Evolutionary conservation across 805 yeast genomes (phyloP).

Genomic region (Kuraishia borneana): DNA sequence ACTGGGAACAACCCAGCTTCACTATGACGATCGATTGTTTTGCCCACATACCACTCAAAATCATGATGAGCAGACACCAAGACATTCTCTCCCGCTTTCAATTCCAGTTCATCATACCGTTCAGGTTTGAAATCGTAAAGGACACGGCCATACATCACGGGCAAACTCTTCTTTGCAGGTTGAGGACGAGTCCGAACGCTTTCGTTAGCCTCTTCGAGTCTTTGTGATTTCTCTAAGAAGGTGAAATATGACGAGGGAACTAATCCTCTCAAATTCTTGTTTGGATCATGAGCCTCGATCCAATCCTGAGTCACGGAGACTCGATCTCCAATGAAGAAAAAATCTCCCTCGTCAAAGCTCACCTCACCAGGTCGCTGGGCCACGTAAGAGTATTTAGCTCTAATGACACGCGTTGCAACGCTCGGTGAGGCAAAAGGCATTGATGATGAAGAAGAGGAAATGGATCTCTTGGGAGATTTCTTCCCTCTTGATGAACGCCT

Average conservation of each 20-base stretch:
- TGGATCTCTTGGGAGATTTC: slow-evolving; percentile 9
- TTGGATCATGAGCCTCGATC: slow-evolving; percentile 86
- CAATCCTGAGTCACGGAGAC: slow-evolving; percentile 36
- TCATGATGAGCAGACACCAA: slow-evolving; percentile 95
- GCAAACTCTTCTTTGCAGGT: slow-evolving; percentile 10
- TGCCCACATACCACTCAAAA: slow-evolving; percentile 96
- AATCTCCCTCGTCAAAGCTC: slow-evolving; percentile 72
- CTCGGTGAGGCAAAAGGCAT: too few species aligned
- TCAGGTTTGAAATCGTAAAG: slow-evolving; percentile 82
- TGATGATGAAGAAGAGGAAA: slow-evolving; percentile 9
- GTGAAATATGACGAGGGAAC: slow-evolving; percentile 84
- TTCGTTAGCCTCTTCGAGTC: slow-evolving; percentile 2
- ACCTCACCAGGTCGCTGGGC: slow-evolving; percentile 80
- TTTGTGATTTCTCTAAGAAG: slow-evolving; percentile 43
- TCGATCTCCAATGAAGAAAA: slow-evolving; percentile 66
- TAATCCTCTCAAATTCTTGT: slow-evolving; percentile 65
- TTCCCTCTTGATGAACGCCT: slow-evolving; percentile 19
- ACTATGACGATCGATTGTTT: slow-evolving; percentile 88
- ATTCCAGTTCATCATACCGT: slow-evolving; percentile 73
- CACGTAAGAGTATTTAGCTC: slow-evolving; percentile 65
- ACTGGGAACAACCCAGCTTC: slow-evolving; percentile 97
- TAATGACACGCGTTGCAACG: slow-evolving; percentile 72
- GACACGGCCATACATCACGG: slow-evolving; percentile 65
- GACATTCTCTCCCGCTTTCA: slow-evolving; percentile 76
- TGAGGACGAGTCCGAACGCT: slow-evolving; percentile 3